A percentile compares a stretch with the other conserved stretches of the same genome.
Conservation (phyloP, 2,329 filamentous ascomycete genomes). For the Talaromyces rugulosus region DNA sequence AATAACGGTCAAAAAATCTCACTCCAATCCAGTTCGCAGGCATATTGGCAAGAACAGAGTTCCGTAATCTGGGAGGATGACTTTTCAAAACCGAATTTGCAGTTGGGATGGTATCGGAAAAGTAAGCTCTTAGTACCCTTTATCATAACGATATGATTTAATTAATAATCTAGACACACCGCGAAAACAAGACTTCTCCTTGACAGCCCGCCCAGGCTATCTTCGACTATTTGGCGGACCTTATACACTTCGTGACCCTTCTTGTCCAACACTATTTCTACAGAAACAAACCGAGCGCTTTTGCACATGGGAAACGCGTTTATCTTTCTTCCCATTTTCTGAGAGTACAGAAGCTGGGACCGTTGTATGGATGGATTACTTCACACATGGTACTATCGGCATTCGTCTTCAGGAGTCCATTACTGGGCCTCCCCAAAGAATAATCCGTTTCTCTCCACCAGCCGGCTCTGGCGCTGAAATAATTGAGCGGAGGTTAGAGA, state of each 20-base stretch:
- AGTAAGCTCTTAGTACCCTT: slow-evolving; percentile 29
- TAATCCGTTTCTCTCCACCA: slow-evolving; percentile 24
- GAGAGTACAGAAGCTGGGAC: slow-evolving; percentile 49
- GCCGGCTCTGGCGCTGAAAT: slow-evolving; percentile 12
- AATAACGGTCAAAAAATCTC: slow-evolving; percentile 45
- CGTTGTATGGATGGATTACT: slow-evolving; percentile 53
- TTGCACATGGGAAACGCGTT: slow-evolving; percentile 40
- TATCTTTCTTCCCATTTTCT: slow-evolving; percentile 45
- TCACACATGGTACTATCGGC: slow-evolving; percentile 42
- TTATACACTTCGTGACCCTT: slow-evolving; percentile 49
- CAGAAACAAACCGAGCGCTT: slow-evolving; percentile 49
- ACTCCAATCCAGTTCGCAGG: slow-evolving; percentile 27
- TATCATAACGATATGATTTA: background rate
- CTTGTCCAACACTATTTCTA: slow-evolving; percentile 50
- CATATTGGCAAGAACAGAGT: slow-evolving; percentile 4
- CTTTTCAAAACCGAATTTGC: slow-evolving; percentile 21
- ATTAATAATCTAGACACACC: slow-evolving; percentile 41
- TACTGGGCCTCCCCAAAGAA: slow-evolving; percentile 13
- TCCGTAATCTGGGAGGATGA: slow-evolving; percentile 24
- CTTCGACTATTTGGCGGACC: slow-evolving; percentile 51
- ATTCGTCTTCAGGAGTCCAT: slow-evolving; percentile 22
- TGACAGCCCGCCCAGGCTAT: slow-evolving; percentile 41
- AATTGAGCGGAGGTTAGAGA: slow-evolving; percentile 14
- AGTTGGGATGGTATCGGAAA: slow-evolving; percentile 35
- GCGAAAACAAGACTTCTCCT: slow-evolving; percentile 43